These are phyloP conservation scores for Letharia lupina DNA, from an alignment of 495 filamentous ascomycete species.

Conservation along the genomic window DNA sequence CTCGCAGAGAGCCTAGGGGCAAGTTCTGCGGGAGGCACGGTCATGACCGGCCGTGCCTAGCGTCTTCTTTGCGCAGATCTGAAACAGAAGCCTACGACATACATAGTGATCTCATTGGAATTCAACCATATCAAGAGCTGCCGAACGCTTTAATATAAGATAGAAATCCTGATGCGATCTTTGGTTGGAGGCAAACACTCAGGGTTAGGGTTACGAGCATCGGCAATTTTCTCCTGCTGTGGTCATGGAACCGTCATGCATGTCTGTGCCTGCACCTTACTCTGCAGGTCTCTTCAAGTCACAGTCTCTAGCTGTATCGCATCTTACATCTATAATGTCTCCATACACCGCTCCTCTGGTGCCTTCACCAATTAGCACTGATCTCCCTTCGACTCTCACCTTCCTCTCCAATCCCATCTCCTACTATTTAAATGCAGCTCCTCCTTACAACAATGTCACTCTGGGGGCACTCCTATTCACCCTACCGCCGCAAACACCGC, in stretches of 20 bases:
- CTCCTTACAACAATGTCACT: conserved; percentile 5
- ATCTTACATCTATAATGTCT: neutral
- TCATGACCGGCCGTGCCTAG: neutral
- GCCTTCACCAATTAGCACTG: neutral
- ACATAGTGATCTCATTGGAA: neutral
- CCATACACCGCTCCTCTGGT: neutral
- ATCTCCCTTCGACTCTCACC: conserved; percentile 1
- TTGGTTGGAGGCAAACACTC: neutral
- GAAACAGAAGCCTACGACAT: neutral
- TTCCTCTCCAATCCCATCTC: conserved; percentile 11
- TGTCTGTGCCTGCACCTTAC: neutral
- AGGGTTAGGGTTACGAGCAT: neutral
- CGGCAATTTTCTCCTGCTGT: neutral
- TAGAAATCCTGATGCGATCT: too few species aligned
- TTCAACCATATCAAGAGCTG: neutral
- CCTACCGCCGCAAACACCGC: neutral
- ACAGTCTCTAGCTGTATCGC: neutral
- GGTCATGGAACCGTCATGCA: neutral
- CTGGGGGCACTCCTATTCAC: neutral
- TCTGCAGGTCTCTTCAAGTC: neutral
- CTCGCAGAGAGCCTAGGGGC: too few species aligned
- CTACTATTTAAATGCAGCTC: conserved; percentile 5
- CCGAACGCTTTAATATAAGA: neutral
- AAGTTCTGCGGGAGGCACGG: neutral
- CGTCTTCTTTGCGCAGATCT: neutral